Conservation (phyloP, 1,139 yeast species). For the Hansenula anomala region DNA sequence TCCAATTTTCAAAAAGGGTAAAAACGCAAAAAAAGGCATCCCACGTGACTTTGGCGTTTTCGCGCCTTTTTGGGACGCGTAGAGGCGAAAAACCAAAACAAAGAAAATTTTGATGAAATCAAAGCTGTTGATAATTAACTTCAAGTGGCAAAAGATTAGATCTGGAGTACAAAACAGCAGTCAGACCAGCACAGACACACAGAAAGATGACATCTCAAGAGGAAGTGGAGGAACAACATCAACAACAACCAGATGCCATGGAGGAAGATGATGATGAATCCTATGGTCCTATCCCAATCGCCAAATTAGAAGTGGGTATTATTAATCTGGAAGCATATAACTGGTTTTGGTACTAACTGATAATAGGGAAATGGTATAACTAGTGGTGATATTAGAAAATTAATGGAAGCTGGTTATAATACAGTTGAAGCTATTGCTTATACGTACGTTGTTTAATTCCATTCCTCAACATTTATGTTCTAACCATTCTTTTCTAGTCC, state of each 20-base stretch:
- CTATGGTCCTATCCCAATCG: slow-evolving; percentile 42
- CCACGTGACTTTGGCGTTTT: slow-evolving; percentile 8
- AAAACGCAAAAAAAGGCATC: too few relatives aligned
- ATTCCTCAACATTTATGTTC: slow-evolving; percentile 5
- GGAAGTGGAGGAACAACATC: slow-evolving; percentile 12
- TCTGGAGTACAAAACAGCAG: not conserved
- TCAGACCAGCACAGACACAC: not conserved
- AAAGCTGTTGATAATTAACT: too few relatives aligned
- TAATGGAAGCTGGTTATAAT: slow-evolving; percentile 78
- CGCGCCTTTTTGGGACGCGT: slow-evolving; percentile 7
- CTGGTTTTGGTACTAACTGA: not conserved
- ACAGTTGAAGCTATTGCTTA: slow-evolving; percentile 93
- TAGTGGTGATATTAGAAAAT: slow-evolving; percentile 69
- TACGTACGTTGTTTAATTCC: slow-evolving; percentile 33
- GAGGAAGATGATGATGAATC: slow-evolving; percentile 39
- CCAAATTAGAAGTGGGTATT: slow-evolving; percentile 30
- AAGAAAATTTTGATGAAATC: slow-evolving; percentile 1
- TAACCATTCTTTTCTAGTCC: slow-evolving; percentile 33
- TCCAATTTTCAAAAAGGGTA: too few relatives aligned
- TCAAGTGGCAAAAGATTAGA: not conserved
- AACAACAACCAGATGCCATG: not conserved
- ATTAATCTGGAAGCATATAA: not conserved
- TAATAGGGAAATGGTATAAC: slow-evolving; percentile 81
- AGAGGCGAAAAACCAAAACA: slow-evolving; percentile 8
- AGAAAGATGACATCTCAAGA: slow-evolving; percentile 3